These are phyloP conservation scores for Coemansia sp. DNA, from an alignment of 192 early-diverging fungal genomes.

Conservation along the genomic window DNA sequence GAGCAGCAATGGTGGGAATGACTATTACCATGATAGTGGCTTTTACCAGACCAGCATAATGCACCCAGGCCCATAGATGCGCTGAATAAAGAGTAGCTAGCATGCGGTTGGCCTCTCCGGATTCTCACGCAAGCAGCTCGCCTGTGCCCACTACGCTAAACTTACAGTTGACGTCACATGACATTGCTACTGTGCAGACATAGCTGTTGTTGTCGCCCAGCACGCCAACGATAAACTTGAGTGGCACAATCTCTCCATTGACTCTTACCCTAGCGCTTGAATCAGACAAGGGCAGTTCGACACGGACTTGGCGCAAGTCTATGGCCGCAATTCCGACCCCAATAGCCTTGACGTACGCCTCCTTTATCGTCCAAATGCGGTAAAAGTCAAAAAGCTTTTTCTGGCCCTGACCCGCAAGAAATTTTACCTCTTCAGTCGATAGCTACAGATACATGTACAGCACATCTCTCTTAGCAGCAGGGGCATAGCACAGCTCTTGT, in stretches of 20 bases:
- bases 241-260: neutral
- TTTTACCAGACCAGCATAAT: neutral
- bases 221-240: constrained; percentile 6
- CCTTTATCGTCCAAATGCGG: constrained; percentile 44
- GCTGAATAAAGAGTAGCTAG: neutral
- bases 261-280: neutral
- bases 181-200: constrained; percentile 17
- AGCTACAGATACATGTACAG: constrained; percentile 21
- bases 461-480: neutral
- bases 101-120: neutral
- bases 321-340: constrained; percentile 24
- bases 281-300: neutral
- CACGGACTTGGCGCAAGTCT: constrained; percentile 17
- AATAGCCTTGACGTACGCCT: constrained; percentile 43
- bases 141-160: neutral
- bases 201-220: constrained; percentile 8
- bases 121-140: neutral
- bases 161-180: neutral
- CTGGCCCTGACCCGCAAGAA: neutral
- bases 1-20: neutral
- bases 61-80: neutral
- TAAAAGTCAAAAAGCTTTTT: constrained; percentile 30
- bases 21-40: neutral
- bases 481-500: neutral
- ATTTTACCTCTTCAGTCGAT: constrained; percentile 16